Evolutionary conservation across 139 green algal species (phyloP).

Genomic region (Diplosphaera chodatii): DNA sequence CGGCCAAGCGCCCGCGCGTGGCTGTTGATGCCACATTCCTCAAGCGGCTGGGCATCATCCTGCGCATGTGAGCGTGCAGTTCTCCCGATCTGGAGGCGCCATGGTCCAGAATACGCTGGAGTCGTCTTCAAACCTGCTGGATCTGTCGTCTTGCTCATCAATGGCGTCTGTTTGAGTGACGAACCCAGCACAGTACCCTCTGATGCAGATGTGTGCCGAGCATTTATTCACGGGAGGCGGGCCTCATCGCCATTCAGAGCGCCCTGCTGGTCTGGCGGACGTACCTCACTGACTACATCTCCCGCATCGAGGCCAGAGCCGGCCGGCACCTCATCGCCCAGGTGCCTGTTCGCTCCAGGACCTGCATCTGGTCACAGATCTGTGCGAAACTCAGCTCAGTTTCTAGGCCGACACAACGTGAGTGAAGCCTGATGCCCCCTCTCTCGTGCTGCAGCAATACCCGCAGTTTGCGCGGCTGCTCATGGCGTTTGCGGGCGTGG

Average conservation of each 20-base stretch:
- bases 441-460: slow-evolving; percentile 45
- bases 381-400: no score
- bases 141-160: no score
- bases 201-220: slow-evolving; percentile 72
- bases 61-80: slow-evolving; percentile 45
- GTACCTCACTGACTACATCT: slow-evolving; percentile 78
- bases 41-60: slow-evolving; percentile 29
- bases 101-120: no score
- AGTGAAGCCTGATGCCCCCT: no score
- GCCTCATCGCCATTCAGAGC: slow-evolving; percentile 64
- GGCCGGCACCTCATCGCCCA: slow-evolving; percentile 28
- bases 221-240: slow-evolving; percentile 52
- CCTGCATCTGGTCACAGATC: no score
- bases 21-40: slow-evolving; percentile 48
- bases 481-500: slow-evolving; percentile 54
- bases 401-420: no score
- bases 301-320: slow-evolving; percentile 54
- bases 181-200: no score
- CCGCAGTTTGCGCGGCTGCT: slow-evolving; percentile 39
- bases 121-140: no score
- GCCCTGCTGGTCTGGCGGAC: slow-evolving; percentile 70
- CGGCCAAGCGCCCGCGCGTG: slow-evolving; percentile 23
- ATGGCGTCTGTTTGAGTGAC: no score
- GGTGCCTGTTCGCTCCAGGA: no score
- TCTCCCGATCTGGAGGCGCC: no score